These are phyloP conservation scores for Eucalyptus rudis DNA, from an alignment of 345 rosid species.

Conservation along the genomic window DNA sequence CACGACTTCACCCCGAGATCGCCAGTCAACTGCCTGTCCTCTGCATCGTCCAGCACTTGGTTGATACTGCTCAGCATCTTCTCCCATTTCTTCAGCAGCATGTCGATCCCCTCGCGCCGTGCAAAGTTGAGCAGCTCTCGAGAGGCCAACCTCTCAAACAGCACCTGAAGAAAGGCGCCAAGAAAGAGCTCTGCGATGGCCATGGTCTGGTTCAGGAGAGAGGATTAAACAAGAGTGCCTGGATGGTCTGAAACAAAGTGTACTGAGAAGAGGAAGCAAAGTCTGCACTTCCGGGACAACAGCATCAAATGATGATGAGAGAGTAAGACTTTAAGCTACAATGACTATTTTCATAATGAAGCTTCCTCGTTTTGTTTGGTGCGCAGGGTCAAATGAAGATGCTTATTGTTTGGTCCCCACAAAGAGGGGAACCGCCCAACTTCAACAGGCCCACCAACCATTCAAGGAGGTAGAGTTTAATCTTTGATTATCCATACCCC, in stretches of 20 bases:
- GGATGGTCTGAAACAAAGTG: neutral
- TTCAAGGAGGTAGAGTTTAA: neutral
- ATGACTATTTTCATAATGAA: neutral
- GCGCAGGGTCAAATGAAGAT: neutral
- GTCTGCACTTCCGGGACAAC: neutral
- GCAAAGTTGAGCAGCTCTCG: neutral
- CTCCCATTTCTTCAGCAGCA: neutral
- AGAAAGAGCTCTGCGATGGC: neutral
- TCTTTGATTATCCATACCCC: neutral
- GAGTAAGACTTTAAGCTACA: neutral
- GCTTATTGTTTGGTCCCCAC: neutral
- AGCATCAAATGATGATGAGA: neutral
- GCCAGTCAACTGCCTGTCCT: neutral
- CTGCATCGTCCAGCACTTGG: neutral
- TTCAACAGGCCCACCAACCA: neutral
- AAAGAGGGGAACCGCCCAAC: neutral
- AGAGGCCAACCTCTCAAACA: neutral
- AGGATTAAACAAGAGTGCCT: neutral
- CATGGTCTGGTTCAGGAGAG: neutral
- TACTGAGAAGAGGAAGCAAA: neutral
- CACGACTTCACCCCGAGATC: neutral
- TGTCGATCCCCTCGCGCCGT: fast-evolving
- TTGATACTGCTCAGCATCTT: neutral
- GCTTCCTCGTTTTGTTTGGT: neutral
- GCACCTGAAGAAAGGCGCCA: neutral